phyloP scores from a whole-genome alignment of 2,329 filamentous ascomycete genomes.

The Fusarium miscanthi region DNA sequence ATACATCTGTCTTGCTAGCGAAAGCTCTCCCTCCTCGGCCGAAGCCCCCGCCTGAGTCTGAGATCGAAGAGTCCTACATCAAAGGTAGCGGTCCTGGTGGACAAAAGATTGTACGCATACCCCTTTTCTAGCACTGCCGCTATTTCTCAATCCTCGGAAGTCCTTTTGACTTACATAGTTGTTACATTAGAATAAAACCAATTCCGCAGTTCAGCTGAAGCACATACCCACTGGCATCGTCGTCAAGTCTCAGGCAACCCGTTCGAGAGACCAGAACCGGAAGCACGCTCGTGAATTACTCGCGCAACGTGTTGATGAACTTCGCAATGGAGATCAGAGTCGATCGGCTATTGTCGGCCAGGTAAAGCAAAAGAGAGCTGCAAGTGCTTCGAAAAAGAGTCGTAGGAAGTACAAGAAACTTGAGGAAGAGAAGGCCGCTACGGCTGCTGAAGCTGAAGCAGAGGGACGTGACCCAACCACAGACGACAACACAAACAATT shows the following conservation, averaged over 20 bases:
- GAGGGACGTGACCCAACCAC: neutral
- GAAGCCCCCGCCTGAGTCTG: slow-evolving; percentile 76
- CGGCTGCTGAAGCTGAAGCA: neutral
- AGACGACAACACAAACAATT: neutral
- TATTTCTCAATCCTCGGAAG: neutral
- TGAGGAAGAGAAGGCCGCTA: slow-evolving; percentile 58
- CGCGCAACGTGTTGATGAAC: slow-evolving; percentile 78
- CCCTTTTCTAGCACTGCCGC: neutral
- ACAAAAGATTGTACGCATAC: slow-evolving; percentile 81
- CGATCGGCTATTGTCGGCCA: slow-evolving; percentile 72
- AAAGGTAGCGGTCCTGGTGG: slow-evolving; percentile 94
- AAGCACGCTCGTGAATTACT: slow-evolving; percentile 84
- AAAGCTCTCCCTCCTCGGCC: slow-evolving; percentile 80
- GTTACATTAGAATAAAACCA: slow-evolving; percentile 86
- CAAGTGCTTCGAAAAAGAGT: slow-evolving; percentile 83
- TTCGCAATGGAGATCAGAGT: slow-evolving; percentile 76
- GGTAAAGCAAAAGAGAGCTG: slow-evolving; percentile 74
- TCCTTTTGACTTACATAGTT: slow-evolving; percentile 4
- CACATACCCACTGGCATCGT: slow-evolving; percentile 92
- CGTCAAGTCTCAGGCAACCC: slow-evolving; percentile 92
- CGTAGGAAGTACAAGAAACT: slow-evolving; percentile 80
- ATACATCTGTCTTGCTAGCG: slow-evolving; percentile 43
- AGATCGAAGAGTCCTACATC: slow-evolving; percentile 86
- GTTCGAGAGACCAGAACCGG: slow-evolving; percentile 87
- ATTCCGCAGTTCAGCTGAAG: slow-evolving; percentile 90